Evolutionary conservation across 2,329 filamentous ascomycete species (phyloP), one percentile per base, ranked within the genome.

Genomic region (Arthrinium puccinioides): DNA sequence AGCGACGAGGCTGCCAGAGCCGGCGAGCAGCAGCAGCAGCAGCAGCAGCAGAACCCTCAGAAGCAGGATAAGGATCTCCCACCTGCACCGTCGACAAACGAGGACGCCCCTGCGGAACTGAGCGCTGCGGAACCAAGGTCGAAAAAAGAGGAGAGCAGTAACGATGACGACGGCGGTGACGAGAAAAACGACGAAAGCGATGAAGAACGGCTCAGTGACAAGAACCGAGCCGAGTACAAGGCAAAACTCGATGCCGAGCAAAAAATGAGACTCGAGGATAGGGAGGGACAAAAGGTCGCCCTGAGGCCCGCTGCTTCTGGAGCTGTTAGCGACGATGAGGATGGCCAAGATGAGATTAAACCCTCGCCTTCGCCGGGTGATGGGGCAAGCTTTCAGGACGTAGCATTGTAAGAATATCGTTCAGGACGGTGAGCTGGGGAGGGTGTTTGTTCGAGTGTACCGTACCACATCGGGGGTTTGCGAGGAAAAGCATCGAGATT

Each of bases 321-420:
- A 48, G 16, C 31, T 36, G 30, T 45, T 36, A 32, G 51, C 11
- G 53, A 55, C 10, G 48, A 53, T 7, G 52, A 54, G 6, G 60
- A 62, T 6, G 56, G 61, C 23, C 44, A 54, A 13, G 52, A 56
- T 13, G 51, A 61, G 13, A 57, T 60, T 32, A 69, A 66, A 44
- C 59, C 64, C 1, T 59, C 63, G 13, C 59, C 63, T 28, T 73
- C 72, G 6, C 68, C 74, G 4, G 67, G 63, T 14, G 74, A 77
- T 44, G 70, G 72, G 1, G 66, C 67, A 5, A 75, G 74, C n/a
- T 81, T 82, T 56, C 76, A 81, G 49, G 74, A 82, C 47, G 76
- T 82, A 32, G 74, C 72, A 42, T 59, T 82, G 49, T 81, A 63
- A 48, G 25, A 11, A 14, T n/a, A 13, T 14, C 25, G 6, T n/a